Evolutionary conservation across 2,329 filamentous ascomycete genomes (phyloP), one percentile per base, ranked within the genome.

Genomic region (Ophiostoma triangulosporum): DNA sequence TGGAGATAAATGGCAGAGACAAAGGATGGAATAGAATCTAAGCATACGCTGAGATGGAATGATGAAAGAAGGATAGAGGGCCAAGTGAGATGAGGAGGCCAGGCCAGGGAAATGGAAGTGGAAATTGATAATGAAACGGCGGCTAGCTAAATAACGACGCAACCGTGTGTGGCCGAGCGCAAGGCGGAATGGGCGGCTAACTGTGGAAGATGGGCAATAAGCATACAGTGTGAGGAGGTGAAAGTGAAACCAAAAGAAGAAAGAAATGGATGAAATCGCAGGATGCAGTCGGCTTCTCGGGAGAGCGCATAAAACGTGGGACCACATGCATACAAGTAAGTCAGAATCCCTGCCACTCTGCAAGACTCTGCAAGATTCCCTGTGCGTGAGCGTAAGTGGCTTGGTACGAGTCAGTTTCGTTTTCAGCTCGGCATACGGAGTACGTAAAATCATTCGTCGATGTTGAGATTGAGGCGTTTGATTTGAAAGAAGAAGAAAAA

Each of bases 81-180:
- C 6, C 6, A 31, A 27, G 40, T n/a, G 35, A 17, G 36, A 24
- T 12, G 31, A 14, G 31, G 24, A 43, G 26, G 15, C 15, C 12
- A 46, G 43, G 26, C 24, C 15, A 48, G 20, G 29, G 27, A 32
- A 24, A 46, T 24, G 14, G 27, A 43, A 33, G 36, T 32, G n/a
- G 26, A 38, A 27, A 36, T 14, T 5, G 17, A 26, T 38, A 51
- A 38, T 26, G 31, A 48, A 52, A 49, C 49, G 53, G 53, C 53
- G 53, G 53, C 50, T 55, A 55, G 15, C 50, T 12, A 17, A 24
- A 33, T 20, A n/a, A 29, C 9, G 6, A n/a, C n/a, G 29, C 15
- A 29, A 31, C 32, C 33, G 35, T 29, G 24, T 11, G 52, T 26
- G 12, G 27, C 35, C 35, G 32, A 27, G 38, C 38, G 38, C 38